Base-by-base conservation (phyloP, 2,329 filamentous ascomycete species). In the Chaetothyriales sp. region DNA sequence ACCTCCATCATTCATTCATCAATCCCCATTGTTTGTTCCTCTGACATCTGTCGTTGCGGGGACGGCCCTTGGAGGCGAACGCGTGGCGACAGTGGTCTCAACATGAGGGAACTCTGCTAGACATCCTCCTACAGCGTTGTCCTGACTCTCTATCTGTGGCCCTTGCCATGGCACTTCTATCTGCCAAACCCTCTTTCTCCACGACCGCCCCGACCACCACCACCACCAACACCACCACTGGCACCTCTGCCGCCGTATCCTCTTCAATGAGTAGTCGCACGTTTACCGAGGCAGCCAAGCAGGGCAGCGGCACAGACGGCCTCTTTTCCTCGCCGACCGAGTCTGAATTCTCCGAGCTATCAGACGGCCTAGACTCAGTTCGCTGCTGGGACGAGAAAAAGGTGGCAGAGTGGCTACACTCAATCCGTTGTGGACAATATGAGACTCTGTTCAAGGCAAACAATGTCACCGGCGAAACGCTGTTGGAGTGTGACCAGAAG, bases 391-490 rank as follows among this genome's bases (percentile, higher is more conserved):
- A 61, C 48, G 92, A 96, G 70, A 84, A 89, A 59, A 81, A 81
- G 59, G 92, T 98, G 26, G 85, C 84, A 63, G 86, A 95, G 48
- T 98, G 94, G 77, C 75, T 98, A 56, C 78, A 82, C 61, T 88
- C 80, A 60, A 89, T 98, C 64, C 90, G 93, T 64, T 96, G 89
- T 64, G 82, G 83, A 60, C 88, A 96, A 64, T 96, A 98, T 68
- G 88, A 95, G 65, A 81, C 85, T 62, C 69, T 95, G 22, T 95
- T 95, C 68, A 85, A 69, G 81, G 76, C 81, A 64, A 95, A 98
- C 66, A 86, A 96, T 67, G 95, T 98, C 72, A 98, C 92, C 64
- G 92, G 92, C 62, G 88, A 95, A 70, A 95, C 94, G 64, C 74
- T 98, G 44, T 76, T 98, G 60, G 92, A 98, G 69, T 90, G 95